These are phyloP conservation scores for Lumnitzera racemosa DNA, from an alignment of 345 rosid genomes.

Conservation along the genomic window DNA sequence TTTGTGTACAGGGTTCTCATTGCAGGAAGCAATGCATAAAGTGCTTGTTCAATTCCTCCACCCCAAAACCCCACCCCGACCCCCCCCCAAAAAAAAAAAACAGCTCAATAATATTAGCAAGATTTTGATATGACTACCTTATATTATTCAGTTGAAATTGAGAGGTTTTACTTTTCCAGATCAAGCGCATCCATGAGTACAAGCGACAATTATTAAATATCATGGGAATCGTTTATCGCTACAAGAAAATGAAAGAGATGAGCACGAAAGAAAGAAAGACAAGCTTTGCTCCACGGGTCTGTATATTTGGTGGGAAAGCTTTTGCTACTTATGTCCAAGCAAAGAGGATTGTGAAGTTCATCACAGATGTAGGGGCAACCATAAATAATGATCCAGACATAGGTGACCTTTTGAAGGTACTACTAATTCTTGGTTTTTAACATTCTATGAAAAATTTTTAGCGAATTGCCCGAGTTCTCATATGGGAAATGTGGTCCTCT, in stretches of 20 bases:
- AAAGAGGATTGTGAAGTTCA: slow-evolving; percentile 46
- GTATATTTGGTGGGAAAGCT: slow-evolving; percentile 47
- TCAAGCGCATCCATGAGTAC: slow-evolving; percentile 48
- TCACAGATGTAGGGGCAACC: slow-evolving; percentile 38
- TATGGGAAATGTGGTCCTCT: background rate
- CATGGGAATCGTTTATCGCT: slow-evolving; percentile 36
- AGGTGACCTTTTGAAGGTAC: slow-evolving; percentile 42
- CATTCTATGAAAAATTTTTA: background rate
- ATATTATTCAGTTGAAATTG: background rate
- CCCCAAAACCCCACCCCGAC: no score
- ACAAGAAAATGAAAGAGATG: slow-evolving; percentile 47
- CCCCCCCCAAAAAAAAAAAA: no score
- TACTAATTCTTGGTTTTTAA: background rate
- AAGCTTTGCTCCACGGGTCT: slow-evolving; percentile 35
- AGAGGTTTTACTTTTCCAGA: slow-evolving; percentile 9
- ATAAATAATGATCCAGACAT: slow-evolving; percentile 36
- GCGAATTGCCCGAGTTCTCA: no score
- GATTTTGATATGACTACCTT: no score
- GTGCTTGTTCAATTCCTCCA: no score
- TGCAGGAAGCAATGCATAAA: no score
- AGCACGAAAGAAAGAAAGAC: slow-evolving; percentile 22
- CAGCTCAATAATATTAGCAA: no score
- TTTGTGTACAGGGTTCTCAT: no score
- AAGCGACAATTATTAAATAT: slow-evolving; percentile 41
- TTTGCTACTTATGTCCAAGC: slow-evolving; percentile 53